phyloP scores from a whole-genome alignment of 108 stramenopile genomes.

The Pseudonitzschia multistriata region DNA sequence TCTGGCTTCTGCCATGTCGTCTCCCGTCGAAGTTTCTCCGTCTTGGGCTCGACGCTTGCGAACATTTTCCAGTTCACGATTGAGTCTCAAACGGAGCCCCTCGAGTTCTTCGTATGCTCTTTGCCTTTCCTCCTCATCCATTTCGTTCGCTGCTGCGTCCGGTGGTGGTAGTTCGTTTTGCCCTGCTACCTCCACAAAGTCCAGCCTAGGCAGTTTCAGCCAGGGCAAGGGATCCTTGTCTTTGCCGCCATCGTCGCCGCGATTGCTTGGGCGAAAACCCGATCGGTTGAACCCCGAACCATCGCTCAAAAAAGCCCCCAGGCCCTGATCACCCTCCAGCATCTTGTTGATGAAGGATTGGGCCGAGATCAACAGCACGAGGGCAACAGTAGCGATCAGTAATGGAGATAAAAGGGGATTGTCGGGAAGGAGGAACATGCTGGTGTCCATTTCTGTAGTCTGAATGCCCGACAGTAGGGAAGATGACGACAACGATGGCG shows the following conservation, averaged over 20 bases:
- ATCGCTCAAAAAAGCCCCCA: conserved; percentile 71
- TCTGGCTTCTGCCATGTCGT: conserved; percentile 47
- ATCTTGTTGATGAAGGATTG: conserved; percentile 65
- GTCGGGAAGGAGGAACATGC: conserved; percentile 6
- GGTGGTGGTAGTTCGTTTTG: conserved; percentile 23
- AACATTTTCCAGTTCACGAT: conserved; percentile 25
- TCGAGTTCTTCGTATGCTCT: conserved; percentile 43
- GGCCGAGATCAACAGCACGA: conserved; percentile 48
- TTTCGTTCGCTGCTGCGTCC: background rate
- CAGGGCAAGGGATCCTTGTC: conserved; percentile 68
- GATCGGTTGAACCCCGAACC: conserved; percentile 57
- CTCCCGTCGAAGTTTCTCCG: conserved; percentile 12
- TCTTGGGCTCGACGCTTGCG: background rate
- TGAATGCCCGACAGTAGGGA: background rate
- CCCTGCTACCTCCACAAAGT: conserved; percentile 81
- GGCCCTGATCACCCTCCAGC: conserved; percentile 62
- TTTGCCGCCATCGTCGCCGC: conserved; percentile 10
- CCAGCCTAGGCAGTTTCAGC: conserved; percentile 67
- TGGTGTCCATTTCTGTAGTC: background rate
- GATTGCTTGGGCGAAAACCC: conserved; percentile 38
- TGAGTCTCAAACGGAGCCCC: conserved; percentile 32
- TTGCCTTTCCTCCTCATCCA: conserved; percentile 17
- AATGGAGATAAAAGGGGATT: conserved; percentile 17
- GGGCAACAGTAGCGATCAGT: conserved; percentile 36
- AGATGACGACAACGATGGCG: background rate